phyloP scores from a whole-genome alignment of 1,284 basidiomycete species.

The Jaminaea rosea region DNA sequence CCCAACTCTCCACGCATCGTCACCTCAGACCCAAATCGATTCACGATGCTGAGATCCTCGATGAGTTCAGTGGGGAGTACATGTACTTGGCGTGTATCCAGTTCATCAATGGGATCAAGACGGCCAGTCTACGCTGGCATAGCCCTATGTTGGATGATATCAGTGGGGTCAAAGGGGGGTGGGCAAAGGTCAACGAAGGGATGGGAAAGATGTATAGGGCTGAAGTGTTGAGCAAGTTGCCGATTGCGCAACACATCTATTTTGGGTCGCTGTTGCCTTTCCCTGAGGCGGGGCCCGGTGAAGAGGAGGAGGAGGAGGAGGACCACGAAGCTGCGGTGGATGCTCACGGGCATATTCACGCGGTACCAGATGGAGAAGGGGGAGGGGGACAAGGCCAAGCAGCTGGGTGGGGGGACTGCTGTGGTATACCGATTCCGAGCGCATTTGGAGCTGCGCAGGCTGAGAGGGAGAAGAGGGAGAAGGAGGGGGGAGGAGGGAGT shows the following conservation, averaged over 20 bases:
- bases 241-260: conserved; percentile 90
- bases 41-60: conserved; percentile 82
- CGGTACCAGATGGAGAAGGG: conserved; percentile 11
- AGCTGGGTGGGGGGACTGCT: conserved; percentile 71
- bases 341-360: conserved; percentile 58
- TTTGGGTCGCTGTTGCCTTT: conserved; percentile 78
- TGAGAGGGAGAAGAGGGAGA: conserved; percentile 8
- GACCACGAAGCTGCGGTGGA: conserved; percentile 51
- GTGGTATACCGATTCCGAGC: conserved; percentile 49
- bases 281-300: conserved; percentile 50
- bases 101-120: conserved; percentile 89
- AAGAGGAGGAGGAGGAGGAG: conserved; percentile 46
- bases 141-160: conserved; percentile 99
- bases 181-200: conserved; percentile 93
- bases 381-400: conserved; percentile 51
- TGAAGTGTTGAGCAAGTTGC: conserved; percentile 88
- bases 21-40: conserved; percentile 85
- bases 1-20: conserved; percentile 72
- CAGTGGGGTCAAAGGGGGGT: conserved; percentile 87
- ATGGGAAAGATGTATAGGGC: conserved; percentile 98
- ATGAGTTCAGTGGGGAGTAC: conserved; percentile 82
- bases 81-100: conserved; percentile 95
- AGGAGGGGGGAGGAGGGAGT: not conserved
- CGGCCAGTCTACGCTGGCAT: conserved; percentile 91
- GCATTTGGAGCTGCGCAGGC: conserved; percentile 49